Conservation (phyloP, 2,329 filamentous ascomycete species). For the Fusarium sp. region DNA sequence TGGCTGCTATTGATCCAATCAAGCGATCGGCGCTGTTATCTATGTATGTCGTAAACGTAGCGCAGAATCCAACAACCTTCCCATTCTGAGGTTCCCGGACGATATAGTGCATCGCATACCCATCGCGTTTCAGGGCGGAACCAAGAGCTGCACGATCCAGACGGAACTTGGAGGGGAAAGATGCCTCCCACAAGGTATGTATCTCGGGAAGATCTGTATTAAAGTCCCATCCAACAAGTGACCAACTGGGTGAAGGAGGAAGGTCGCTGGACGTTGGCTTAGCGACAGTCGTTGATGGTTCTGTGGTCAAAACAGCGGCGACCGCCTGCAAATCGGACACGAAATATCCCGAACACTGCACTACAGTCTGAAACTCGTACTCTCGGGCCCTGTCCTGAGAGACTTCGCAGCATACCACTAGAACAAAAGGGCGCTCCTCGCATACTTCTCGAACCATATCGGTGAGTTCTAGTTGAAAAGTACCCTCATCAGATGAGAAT, state of each 20-base stretch:
- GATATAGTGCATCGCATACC: slow-evolving; percentile 68
- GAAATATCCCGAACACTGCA: slow-evolving; percentile 62
- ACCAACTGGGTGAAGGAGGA: slow-evolving; percentile 53
- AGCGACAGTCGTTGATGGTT: slow-evolving; percentile 33
- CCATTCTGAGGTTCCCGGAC: slow-evolving; percentile 59
- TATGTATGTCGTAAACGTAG: slow-evolving; percentile 68
- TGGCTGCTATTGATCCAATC: slow-evolving; percentile 65
- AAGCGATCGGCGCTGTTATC: slow-evolving; percentile 63
- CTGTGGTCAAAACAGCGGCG: slow-evolving; percentile 64
- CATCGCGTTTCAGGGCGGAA: slow-evolving; percentile 63
- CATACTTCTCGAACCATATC: slow-evolving; percentile 57
- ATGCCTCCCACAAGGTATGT: slow-evolving; percentile 61
- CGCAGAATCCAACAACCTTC: slow-evolving; percentile 66
- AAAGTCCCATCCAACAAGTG: slow-evolving; percentile 54
- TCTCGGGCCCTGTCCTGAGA: slow-evolving; percentile 54
- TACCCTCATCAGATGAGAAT: slow-evolving; percentile 58
- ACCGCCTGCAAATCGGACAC: slow-evolving; percentile 60
- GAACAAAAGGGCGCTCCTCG: slow-evolving; percentile 61
- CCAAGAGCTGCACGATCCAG: slow-evolving; percentile 57
- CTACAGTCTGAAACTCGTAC: slow-evolving; percentile 61
- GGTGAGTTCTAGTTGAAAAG: slow-evolving; percentile 64
- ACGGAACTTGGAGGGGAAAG: slow-evolving; percentile 56
- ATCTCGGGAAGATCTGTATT: slow-evolving; percentile 55
- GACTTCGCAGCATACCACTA: slow-evolving; percentile 63
- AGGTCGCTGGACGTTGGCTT: slow-evolving; percentile 20